These are phyloP conservation scores for Obba rivulosa DNA, from an alignment of 768 basidiomycete species.

Conservation along the genomic window DNA sequence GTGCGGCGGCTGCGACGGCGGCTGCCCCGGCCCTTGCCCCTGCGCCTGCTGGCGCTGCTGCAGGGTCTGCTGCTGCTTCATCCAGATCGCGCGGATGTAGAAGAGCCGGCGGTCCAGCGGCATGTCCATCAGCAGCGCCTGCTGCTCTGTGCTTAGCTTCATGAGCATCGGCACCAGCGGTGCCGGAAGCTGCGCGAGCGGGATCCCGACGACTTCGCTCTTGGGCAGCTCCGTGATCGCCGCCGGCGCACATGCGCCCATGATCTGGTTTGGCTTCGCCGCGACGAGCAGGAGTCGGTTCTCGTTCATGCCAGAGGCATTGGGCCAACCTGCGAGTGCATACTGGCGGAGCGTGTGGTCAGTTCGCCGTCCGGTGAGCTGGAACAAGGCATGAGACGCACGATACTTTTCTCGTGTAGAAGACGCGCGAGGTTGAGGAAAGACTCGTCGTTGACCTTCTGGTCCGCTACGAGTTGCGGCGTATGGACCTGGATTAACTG, in stretches of 20 bases:
- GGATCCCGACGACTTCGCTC: neutral
- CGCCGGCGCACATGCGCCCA: slow-evolving; percentile 36
- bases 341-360: slow-evolving; percentile 32
- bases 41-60: slow-evolving; percentile 16
- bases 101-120: slow-evolving; percentile 19
- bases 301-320: slow-evolving; percentile 35
- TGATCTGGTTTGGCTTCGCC: slow-evolving; percentile 24
- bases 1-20: slow-evolving; percentile 15
- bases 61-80: slow-evolving; percentile 14
- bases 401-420: slow-evolving; percentile 39
- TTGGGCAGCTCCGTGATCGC: slow-evolving; percentile 50
- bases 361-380: neutral
- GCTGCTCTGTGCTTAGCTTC: slow-evolving; percentile 8
- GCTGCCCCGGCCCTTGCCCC: slow-evolving; percentile 9
- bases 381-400: slow-evolving; percentile 24
- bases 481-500: slow-evolving; percentile 33
- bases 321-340: slow-evolving; percentile 46
- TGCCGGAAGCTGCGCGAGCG: slow-evolving; percentile 3
- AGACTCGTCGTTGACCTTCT: slow-evolving; percentile 36
- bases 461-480: slow-evolving; percentile 24
- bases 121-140: slow-evolving; percentile 7
- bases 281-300: slow-evolving; percentile 47
- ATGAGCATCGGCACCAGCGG: slow-evolving; percentile 5
- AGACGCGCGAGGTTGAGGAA: slow-evolving; percentile 37
- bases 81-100: slow-evolving; percentile 1